Percentiles rank a stretch among this genome's conserved stretches.
phyloP scores from a whole-genome alignment of 1,284 basidiomycete species.

The Cryptococcus wingfieldii region DNA sequence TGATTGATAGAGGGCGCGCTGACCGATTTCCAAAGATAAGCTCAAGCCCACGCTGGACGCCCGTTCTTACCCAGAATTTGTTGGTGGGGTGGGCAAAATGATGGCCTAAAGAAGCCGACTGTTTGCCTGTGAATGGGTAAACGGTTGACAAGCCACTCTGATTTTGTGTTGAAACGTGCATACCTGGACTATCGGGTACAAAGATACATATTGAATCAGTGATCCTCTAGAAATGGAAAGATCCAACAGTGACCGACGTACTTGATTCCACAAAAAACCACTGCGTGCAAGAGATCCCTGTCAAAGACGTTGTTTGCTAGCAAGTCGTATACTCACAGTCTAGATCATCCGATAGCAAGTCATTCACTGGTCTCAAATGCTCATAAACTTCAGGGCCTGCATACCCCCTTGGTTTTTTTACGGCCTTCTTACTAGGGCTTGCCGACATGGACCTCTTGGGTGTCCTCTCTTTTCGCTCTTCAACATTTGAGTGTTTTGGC shows the following conservation, averaged over 20 bases:
- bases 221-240: neutral
- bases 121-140: constrained; percentile 52
- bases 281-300: constrained; percentile 35
- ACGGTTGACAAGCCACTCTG: neutral
- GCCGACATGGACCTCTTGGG: neutral
- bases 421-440: neutral
- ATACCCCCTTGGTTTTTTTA: constrained; percentile 30
- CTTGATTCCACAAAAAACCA: constrained; percentile 67
- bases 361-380: constrained; percentile 36
- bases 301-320: neutral
- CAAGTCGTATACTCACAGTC: constrained; percentile 48
- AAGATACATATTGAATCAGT: constrained; percentile 2
- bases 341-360: constrained; percentile 49
- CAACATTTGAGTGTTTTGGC: neutral
- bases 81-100: constrained; percentile 70
- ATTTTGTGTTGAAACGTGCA: neutral
- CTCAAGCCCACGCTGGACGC: neutral
- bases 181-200: constrained; percentile 5
- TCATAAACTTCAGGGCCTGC: constrained; percentile 44
- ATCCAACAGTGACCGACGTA: constrained; percentile 32
- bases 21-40: neutral
- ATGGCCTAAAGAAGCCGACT: constrained; percentile 60
- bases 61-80: constrained; percentile 45
- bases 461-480: neutral
- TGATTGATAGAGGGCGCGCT: constrained; percentile 57